These are phyloP conservation scores for Salix koriyanagi DNA, from an alignment of 345 rosid species.

Conservation along the genomic window DNA sequence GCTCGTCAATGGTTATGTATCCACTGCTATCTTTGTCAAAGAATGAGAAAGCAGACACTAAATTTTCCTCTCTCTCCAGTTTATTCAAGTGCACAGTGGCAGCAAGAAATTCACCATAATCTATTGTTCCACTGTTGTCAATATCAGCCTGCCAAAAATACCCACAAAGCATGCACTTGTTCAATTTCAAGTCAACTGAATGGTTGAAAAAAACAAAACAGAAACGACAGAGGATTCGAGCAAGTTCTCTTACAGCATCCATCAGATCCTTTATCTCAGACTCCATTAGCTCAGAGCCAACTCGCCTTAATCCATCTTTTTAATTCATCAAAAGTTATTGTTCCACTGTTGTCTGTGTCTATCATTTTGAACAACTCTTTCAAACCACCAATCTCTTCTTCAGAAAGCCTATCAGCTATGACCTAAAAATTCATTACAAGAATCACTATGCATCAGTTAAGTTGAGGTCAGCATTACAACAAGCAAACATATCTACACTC, in stretches of 20 bases:
- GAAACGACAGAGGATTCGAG: background rate
- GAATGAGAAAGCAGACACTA: slow-evolving; percentile 61
- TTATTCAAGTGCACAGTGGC: slow-evolving; percentile 77
- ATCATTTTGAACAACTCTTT: slow-evolving; percentile 78
- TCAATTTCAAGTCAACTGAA: background rate
- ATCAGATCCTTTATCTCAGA: slow-evolving; percentile 74
- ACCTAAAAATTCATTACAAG: slow-evolving; percentile 31
- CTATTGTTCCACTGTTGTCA: slow-evolving; percentile 75
- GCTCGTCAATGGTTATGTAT: slow-evolving; percentile 73
- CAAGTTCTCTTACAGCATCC: slow-evolving; percentile 51
- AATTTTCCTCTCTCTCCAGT: slow-evolving; percentile 76
- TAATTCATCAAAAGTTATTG: slow-evolving; percentile 71
- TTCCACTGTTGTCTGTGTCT: slow-evolving; percentile 69
- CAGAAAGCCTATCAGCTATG: slow-evolving; percentile 77
- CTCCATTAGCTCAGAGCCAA: slow-evolving; percentile 78
- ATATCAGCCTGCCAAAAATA: slow-evolving; percentile 61
- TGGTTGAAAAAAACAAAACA: background rate
- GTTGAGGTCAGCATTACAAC: background rate
- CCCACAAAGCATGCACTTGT: background rate
- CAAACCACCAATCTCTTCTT: slow-evolving; percentile 75
- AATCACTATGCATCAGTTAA: background rate
- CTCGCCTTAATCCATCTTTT: slow-evolving; percentile 53
- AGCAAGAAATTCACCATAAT: slow-evolving; percentile 76
- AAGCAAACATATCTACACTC: background rate
- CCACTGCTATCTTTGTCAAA: slow-evolving; percentile 82